Evolutionary conservation across 1,284 basidiomycete genomes (phyloP).

Genomic region (Sanghuangporus weigelae): DNA sequence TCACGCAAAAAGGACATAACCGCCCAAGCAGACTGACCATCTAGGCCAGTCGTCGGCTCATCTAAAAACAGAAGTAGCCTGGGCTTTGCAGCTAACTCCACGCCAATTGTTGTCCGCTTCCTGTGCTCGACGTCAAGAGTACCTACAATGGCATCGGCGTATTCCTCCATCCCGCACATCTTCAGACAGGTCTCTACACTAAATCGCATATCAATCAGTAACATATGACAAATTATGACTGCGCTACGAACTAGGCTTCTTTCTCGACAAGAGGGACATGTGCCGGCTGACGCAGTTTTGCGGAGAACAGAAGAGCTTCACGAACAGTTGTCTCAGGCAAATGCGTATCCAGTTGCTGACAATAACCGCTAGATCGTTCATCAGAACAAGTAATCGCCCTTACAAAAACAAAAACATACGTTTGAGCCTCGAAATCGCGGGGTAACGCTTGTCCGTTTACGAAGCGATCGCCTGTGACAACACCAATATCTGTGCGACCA

Average conservation of each 20-base stretch:
- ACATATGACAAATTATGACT: neutral
- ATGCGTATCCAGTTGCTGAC: constrained; percentile 80
- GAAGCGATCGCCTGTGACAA: constrained; percentile 74
- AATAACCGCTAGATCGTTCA: constrained; percentile 50
- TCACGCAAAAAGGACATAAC: constrained; percentile 74
- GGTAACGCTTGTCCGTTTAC: constrained; percentile 75
- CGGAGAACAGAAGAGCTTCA: constrained; percentile 82
- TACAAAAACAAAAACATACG: constrained; percentile 30
- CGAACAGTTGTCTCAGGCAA: constrained; percentile 69
- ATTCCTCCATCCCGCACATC: constrained; percentile 71
- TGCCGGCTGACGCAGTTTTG: constrained; percentile 73
- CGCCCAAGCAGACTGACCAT: constrained; percentile 86
- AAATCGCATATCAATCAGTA: neutral
- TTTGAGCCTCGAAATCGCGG: constrained; percentile 69
- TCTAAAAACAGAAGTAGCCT: constrained; percentile 78
- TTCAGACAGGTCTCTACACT: constrained; percentile 75
- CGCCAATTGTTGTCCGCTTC: constrained; percentile 79
- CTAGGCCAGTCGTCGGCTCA: constrained; percentile 80
- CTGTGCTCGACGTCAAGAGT: constrained; percentile 71
- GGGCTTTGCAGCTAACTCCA: constrained; percentile 78
- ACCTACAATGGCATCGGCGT: constrained; percentile 74
- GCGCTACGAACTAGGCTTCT: constrained; percentile 53
- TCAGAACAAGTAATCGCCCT: neutral
- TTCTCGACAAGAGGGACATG: constrained; percentile 68
- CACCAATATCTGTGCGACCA: constrained; percentile 71